A percentile compares a stretch with the other conserved stretches of the same genome.
Evolutionary conservation across 257 asterid species (phyloP).

Genomic region (Buddleja alternifolia): DNA sequence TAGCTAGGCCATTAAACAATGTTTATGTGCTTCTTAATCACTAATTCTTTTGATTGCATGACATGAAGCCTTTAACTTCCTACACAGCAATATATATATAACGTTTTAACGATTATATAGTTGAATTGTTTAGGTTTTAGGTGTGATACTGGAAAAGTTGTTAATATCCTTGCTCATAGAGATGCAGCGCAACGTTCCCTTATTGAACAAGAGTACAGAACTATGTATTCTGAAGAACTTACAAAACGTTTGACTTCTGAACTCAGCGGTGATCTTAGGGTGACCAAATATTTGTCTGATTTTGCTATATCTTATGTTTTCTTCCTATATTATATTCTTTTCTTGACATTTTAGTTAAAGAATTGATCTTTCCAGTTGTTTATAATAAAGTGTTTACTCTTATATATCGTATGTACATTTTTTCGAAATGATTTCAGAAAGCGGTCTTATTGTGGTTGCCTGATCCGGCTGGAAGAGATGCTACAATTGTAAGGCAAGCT

Average conservation of each 20-base stretch:
- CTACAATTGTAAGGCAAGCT: constrained; percentile 62
- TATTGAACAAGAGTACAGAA: constrained; percentile 78
- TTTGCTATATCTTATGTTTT: neutral
- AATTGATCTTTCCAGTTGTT: constrained; percentile 13
- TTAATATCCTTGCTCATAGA: constrained; percentile 85
- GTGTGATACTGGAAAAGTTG: constrained; percentile 76
- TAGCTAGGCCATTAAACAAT: too few species aligned
- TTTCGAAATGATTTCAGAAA: constrained; percentile 49
- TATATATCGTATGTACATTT: neutral
- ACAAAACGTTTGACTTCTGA: constrained; percentile 72
- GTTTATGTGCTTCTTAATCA: too few species aligned
- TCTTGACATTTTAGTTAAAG: neutral
- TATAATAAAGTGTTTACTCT: neutral
- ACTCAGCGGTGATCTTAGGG: constrained; percentile 84
- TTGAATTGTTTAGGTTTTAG: constrained; percentile 82
- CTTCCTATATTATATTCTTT: neutral
- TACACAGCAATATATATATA: too few species aligned
- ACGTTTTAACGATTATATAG: too few species aligned
- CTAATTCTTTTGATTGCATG: too few species aligned
- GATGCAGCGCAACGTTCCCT: constrained; percentile 81
- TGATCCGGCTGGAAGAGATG: constrained; percentile 90
- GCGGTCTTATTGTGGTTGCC: constrained; percentile 85
- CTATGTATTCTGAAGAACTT: constrained; percentile 73
- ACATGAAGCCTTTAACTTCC: too few species aligned
- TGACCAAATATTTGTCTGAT: constrained; percentile 16